phyloP scores from a whole-genome alignment of 352 stramenopile genomes.

The Chrysophaeum taylorii region DNA sequence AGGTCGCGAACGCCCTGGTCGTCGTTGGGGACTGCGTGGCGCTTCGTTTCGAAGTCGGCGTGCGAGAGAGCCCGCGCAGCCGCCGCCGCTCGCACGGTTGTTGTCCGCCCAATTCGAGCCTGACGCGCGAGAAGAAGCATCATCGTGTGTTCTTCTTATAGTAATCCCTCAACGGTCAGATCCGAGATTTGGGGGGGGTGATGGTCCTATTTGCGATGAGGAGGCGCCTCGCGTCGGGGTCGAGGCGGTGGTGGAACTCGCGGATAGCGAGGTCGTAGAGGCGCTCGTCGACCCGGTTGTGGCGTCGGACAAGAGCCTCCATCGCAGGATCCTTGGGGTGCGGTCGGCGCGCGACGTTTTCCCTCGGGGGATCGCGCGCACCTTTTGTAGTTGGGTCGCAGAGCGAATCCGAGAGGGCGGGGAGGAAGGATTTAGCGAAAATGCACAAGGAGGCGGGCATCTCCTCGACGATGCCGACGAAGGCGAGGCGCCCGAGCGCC shows the following conservation, averaged over 20 bases:
- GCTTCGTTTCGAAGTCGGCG: conserved; percentile 31
- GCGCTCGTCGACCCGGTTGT: background rate
- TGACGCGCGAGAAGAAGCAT: too few relatives aligned
- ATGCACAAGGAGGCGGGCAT: background rate
- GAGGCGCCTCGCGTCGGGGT: too few relatives aligned
- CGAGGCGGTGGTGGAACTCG: too few relatives aligned
- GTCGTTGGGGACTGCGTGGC: conserved; percentile 20
- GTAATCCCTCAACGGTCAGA: too few relatives aligned
- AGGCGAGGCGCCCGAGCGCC: background rate
- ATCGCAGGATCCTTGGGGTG: too few relatives aligned
- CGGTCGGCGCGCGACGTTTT: background rate
- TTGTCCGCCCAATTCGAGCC: too few relatives aligned
- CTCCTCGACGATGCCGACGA: conserved; percentile 9
- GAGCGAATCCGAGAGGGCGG: background rate
- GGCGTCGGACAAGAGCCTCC: background rate
- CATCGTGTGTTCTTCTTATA: too few relatives aligned
- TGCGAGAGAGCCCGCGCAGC: too few relatives aligned
- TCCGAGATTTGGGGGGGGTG: too few relatives aligned
- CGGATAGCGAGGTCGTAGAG: background rate
- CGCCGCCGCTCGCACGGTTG: too few relatives aligned
- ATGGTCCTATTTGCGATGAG: too few relatives aligned
- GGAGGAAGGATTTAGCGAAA: background rate
- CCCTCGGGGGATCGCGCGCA: background rate
- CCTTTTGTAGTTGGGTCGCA: too few relatives aligned
- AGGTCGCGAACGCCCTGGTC: conserved; percentile 3